Conservation (phyloP, 1,284 basidiomycete species). For the Heterobasidion irregulare region DNA sequence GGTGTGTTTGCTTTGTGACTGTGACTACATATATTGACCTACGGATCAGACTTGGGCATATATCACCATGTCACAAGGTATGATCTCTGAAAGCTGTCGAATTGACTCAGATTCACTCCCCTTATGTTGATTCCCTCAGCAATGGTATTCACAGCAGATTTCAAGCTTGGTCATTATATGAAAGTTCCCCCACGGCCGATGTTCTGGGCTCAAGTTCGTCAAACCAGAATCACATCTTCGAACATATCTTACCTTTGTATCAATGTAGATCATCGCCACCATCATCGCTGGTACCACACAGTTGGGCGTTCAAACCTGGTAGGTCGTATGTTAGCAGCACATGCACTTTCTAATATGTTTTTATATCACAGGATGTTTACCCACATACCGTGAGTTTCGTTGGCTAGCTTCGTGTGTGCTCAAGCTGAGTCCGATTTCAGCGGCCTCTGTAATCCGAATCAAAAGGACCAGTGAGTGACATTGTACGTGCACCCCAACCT, state of each 20-base stretch:
- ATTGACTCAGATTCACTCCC: not conserved
- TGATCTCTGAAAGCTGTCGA: not conserved
- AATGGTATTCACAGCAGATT: conserved; percentile 39
- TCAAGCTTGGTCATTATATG: conserved; percentile 49
- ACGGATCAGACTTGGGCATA: conserved; percentile 30
- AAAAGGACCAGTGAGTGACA: conserved; percentile 10
- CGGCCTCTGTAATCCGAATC: conserved; percentile 28
- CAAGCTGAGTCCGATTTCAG: not conserved
- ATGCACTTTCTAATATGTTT: not conserved
- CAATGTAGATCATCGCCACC: conserved; percentile 29
- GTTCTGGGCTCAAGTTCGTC: conserved; percentile 32
- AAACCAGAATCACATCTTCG: no score
- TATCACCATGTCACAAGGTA: conserved; percentile 39
- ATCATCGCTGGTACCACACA: conserved; percentile 38
- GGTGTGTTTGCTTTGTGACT: not conserved
- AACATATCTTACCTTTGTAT: no score
- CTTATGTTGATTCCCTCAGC: conserved; percentile 7
- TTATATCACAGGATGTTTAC: conserved; percentile 29
- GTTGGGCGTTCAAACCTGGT: conserved; percentile 39
- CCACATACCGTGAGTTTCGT: conserved; percentile 28
- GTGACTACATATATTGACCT: not conserved
- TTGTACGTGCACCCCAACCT: not conserved
- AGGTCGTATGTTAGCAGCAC: not conserved
- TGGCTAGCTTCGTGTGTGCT: not conserved
- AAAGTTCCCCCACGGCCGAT: conserved; percentile 42